phyloP scores from a whole-genome alignment of 805 yeast genomes.

The Tanozyma kutaoensis region DNA sequence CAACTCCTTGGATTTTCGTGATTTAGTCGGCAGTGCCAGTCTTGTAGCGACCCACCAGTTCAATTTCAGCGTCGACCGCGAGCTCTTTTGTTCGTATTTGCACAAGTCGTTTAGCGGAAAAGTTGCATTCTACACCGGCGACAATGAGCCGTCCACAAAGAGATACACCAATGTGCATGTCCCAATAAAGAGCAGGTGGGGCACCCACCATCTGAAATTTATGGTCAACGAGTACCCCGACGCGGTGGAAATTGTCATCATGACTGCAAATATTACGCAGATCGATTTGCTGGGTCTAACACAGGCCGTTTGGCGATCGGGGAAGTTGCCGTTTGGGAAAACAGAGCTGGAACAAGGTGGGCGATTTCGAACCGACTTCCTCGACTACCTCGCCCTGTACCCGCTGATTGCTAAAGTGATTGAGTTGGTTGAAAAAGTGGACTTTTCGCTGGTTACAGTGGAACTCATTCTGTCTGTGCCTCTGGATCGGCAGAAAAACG shows the following conservation, averaged over 20 bases:
- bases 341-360: conserved; percentile 1
- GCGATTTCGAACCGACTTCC: conserved; percentile 32
- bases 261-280: conserved; percentile 45
- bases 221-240: conserved; percentile 43
- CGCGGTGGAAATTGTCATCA: conserved; percentile 36
- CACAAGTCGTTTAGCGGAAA: conserved; percentile 8
- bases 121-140: conserved; percentile 20
- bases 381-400: conserved; percentile 33
- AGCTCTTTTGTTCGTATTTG: conserved; percentile 19
- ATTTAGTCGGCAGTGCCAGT: no score
- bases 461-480: conserved; percentile 48
- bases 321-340: conserved; percentile 13
- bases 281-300: conserved; percentile 45
- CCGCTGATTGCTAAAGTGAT: conserved; percentile 11
- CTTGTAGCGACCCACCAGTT: conserved; percentile 29
- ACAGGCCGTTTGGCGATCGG: conserved; percentile 57
- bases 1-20: no score
- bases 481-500: conserved; percentile 12
- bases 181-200: conserved; percentile 17
- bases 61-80: conserved; percentile 33
- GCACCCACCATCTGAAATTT: conserved; percentile 56
- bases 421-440: conserved; percentile 17
- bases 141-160: conserved; percentile 3
- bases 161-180: conserved; percentile 17
- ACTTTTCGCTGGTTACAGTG: conserved; percentile 35